Evolutionary conservation across 345 rosid genomes (phyloP).

Genomic region (Adansonia digitata): DNA sequence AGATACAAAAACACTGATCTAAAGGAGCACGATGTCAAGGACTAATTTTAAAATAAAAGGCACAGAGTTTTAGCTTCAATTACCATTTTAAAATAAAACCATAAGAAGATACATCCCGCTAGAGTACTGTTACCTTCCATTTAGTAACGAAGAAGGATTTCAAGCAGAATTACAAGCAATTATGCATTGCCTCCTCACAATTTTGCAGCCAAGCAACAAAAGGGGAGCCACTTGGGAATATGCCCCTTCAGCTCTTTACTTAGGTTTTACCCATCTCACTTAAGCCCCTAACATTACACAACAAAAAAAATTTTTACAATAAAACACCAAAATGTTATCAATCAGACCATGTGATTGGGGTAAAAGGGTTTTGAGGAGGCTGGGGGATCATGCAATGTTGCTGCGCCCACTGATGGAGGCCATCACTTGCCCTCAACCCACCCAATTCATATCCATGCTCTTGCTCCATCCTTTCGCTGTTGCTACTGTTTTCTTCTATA

Average conservation of each 20-base stretch:
- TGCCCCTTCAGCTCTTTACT: neutral
- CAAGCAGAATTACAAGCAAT: neutral
- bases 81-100: neutral
- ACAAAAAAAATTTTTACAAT: neutral
- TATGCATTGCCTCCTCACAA: too few species aligned
- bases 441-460: neutral
- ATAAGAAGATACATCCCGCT: neutral
- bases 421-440: neutral
- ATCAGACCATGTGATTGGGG: slow-evolving; percentile 12
- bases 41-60: neutral
- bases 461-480: neutral
- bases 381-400: slow-evolving; percentile 7
- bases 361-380: slow-evolving; percentile 9
- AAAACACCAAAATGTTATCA: neutral
- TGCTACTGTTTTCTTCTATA: neutral
- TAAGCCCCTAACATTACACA: too few species aligned
- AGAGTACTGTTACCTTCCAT: neutral
- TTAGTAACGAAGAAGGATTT: neutral
- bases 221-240: too few species aligned
- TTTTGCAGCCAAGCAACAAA: neutral
- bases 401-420: neutral
- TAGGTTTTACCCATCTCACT: neutral
- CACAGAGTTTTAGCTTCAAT: neutral
- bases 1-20: too few species aligned
- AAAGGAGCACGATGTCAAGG: too few species aligned